These are phyloP conservation scores for Solanum hybrid DNA, from an alignment of 305 asterid genomes.

Conservation along the genomic window DNA sequence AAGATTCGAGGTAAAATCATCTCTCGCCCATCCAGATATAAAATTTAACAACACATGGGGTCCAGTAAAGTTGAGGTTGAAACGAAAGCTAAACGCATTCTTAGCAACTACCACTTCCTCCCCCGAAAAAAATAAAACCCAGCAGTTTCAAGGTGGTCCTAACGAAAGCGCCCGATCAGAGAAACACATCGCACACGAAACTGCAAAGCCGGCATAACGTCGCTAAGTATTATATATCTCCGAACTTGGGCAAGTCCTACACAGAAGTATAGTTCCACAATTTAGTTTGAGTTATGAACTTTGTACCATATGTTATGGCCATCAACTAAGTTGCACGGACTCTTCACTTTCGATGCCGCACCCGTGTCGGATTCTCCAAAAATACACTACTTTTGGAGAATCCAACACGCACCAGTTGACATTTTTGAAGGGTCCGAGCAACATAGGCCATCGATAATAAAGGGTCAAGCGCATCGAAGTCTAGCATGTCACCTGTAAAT, in stretches of 20 bases:
- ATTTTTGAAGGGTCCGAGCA: neutral
- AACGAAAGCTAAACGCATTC: neutral
- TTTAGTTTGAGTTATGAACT: constrained; percentile 9
- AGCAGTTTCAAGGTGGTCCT: constrained; percentile 1
- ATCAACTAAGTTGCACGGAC: neutral
- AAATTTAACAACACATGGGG: neutral
- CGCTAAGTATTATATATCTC: constrained; percentile 11
- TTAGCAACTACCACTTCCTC: neutral
- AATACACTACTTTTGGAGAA: neutral
- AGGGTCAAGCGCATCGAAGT: constrained; percentile 4
- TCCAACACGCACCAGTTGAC: neutral
- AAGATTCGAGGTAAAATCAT: neutral
- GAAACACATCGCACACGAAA: neutral
- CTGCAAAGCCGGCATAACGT: constrained; percentile 6
- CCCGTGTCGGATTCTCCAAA: neutral
- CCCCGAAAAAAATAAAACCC: neutral
- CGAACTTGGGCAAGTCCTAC: constrained; percentile 16
- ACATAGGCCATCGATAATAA: neutral
- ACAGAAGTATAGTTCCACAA: constrained; percentile 13
- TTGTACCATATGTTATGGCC: neutral
- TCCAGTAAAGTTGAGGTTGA: constrained; percentile 6
- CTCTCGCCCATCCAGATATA: neutral
- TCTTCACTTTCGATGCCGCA: neutral
- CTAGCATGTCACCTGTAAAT: constrained; percentile 56
- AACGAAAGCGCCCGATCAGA: neutral